These are phyloP conservation scores for Fusarium poae DNA, from an alignment of 2,329 filamentous ascomycete species.

Conservation along the genomic window DNA sequence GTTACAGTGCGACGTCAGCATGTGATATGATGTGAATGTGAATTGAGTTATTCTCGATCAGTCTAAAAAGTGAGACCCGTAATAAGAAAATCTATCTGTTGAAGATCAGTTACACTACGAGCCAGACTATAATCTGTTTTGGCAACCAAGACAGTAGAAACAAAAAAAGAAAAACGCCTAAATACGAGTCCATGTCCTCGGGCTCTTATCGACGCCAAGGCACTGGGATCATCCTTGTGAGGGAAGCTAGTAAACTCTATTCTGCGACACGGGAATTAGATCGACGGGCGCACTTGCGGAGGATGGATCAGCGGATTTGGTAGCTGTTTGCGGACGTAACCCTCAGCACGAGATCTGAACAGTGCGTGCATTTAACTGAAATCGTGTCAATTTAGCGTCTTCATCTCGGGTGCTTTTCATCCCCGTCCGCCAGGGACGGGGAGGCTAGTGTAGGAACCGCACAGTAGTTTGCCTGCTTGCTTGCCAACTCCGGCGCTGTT, in stretches of 20 bases:
- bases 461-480: not conserved
- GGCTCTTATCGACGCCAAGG: not conserved
- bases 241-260: not conserved
- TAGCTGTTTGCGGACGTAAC: not conserved
- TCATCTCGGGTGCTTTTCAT: not conserved
- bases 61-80: not conserved
- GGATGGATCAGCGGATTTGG: not conserved
- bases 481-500: not conserved
- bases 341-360: not conserved
- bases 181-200: not conserved
- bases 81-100: not conserved
- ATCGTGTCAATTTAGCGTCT: not conserved
- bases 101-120: not conserved
- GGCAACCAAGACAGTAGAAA: not conserved
- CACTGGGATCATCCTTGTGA: not conserved
- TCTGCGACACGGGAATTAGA: not conserved
- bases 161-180: not conserved
- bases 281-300: not conserved
- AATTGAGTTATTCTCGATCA: not conserved
- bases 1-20: not conserved
- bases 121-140: not conserved
- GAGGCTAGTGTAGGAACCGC: not conserved
- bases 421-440: not conserved
- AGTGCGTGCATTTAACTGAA: not conserved
- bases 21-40: not conserved